These are phyloP conservation scores for Chionographis japonica DNA, from an alignment of 106 monocot species.

Conservation along the genomic window DNA sequence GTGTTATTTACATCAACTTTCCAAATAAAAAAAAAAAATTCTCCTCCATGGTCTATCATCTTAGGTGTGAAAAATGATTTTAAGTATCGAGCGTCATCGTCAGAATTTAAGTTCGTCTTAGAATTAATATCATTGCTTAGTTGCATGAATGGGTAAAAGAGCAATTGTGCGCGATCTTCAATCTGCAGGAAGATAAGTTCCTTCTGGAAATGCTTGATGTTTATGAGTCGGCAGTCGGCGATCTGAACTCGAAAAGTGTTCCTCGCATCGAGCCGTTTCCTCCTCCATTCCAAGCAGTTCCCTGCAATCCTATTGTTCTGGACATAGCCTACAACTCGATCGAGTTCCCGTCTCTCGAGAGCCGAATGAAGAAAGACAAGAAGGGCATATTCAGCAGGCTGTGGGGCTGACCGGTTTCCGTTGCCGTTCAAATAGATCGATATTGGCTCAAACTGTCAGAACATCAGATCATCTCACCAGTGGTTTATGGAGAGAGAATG, in stretches of 20 bases:
- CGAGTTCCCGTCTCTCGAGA: slow-evolving; percentile 91
- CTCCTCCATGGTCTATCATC: no score
- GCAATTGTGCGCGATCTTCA: background rate
- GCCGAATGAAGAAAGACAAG: slow-evolving; percentile 90
- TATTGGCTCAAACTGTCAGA: no score
- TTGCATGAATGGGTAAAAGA: no score
- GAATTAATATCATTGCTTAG: no score
- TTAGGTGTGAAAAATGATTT: no score
- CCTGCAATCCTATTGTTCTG: slow-evolving; percentile 93
- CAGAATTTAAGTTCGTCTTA: no score
- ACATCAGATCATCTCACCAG: no score
- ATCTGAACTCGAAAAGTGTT: slow-evolving; percentile 39
- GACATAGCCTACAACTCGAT: slow-evolving; percentile 87
- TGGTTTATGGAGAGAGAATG: no score
- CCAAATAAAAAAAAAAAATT: no score
- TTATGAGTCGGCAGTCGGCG: slow-evolving; percentile 74
- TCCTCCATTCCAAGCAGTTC: slow-evolving; percentile 70
- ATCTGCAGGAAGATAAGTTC: slow-evolving; percentile 48
- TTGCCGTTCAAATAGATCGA: no score
- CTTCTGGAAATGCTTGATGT: slow-evolving; percentile 77
- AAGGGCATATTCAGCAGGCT: slow-evolving; percentile 79
- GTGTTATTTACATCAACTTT: no score
- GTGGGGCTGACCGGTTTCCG: slow-evolving; percentile 31
- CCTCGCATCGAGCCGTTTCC: slow-evolving; percentile 70
- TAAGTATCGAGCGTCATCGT: no score